Base-by-base conservation (phyloP, 192 early-diverging fungal genomes). In the Umbelopsis sp. region DNA sequence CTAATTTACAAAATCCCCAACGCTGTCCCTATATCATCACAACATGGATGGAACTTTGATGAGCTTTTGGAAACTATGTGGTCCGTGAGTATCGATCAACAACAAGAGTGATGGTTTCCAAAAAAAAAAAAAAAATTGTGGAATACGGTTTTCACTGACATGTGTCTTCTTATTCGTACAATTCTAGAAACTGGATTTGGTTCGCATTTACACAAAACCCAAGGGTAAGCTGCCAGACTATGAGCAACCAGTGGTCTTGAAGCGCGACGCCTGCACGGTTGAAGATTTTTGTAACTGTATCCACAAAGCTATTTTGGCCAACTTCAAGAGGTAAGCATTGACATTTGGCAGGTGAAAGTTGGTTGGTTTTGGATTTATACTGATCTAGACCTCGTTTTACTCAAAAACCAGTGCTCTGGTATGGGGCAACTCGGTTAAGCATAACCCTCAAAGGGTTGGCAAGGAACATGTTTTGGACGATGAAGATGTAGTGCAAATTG, bases 371-470 rank as follows among this genome's bases (percentile, higher is more conserved):
- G n/a, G n/a, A 47, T 43, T 50, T 14, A 24, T n/a, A 45, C n/a
- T 36, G 41, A 34, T 16, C 24, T 31, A 49, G 47, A 4, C 51
- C 51, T 29, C 29, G 17, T 38, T 41, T 41, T 41, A n/a, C 38
- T 8, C 38, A 41, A 11, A 11, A 6, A 11, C 12, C 5, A 84
- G 83, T 84, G 97, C 92, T 3, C 79, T 97, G 76, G 96, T 98
- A 17, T 98, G 97, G 97, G 97, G 97, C 65, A 82, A 84, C 38
- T 95, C 93, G 11, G 96, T 95, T 54, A 99, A 99, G 84, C 94
- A 97, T 81, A 93, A 95, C 68, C 95, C 95, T 65, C 97, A 99
- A 86, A 99, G 97, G 82, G 97, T 99, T 65, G 97, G 97, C 56
- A 93, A 90, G 72, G 95, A 95, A 62, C 97, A 99, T 74, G 73